Base-by-base conservation (phyloP, 2,329 filamentous ascomycete genomes). In the Trichoderma atrobrunneum region DNA sequence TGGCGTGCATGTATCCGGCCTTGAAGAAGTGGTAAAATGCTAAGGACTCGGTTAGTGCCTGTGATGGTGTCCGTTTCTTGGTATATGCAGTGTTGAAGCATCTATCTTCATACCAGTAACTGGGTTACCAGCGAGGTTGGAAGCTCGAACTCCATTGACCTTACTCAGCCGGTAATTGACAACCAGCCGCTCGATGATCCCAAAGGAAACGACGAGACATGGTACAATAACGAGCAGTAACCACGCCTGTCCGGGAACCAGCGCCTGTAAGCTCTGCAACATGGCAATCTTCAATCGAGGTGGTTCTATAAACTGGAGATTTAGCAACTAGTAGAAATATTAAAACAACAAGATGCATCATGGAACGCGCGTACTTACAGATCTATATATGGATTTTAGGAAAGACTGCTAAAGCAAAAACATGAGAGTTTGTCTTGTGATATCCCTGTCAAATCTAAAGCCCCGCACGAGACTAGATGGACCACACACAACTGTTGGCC, bases 1-100 rank as follows among this genome's bases (percentile, higher is more conserved):
- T 72, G 12, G 63, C 65, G 26, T 76, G 75, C 73, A 75, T 74
- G 88, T 62, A 71, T 7, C 34, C 67, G 3, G 39, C 48, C 51
- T 34, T 64, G 24, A 69, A 70, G 32, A 72, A 59, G 39, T 28
- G n/a, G 14, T 48, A 51, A n/a, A 72, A 51, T 16, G 65, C 71
- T 70, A 18, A 30, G 8, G 7, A 7, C 7, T 4, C 4, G 5
- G n/a, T 32, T 24, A 51, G 28, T 18, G 11, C 18, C 14, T 32
- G 21, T 14, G 11, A 16, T 39, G 10, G 7, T 57, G 24, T 1
- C 7, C 4, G 2, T n/a, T 51, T 2, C n/a, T 51, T 21, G n/a
- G 43, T 1, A 3, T 7, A 43, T 18, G n/a, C 30, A 24, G 4
- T 54, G 21, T 57, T 57, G 28, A 16, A 21, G 12, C 28, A 8